Percentiles rank a stretch among this genome's conserved stretches.
phyloP scores from a whole-genome alignment of 768 basidiomycete genomes.

The Sarcomyxa edulis region DNA sequence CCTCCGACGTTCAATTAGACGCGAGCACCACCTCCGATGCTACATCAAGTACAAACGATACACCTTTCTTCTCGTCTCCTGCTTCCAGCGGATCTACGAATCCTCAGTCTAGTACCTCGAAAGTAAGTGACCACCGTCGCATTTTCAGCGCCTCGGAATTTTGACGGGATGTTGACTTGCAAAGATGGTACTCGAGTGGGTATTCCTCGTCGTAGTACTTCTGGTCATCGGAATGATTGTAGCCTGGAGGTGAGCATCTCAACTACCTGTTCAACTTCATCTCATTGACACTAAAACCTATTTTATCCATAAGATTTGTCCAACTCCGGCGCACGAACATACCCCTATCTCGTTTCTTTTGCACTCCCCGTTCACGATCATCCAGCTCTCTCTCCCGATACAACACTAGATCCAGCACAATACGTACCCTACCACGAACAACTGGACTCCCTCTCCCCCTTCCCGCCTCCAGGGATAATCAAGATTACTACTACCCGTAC shows the following conservation, averaged over 20 bases:
- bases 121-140: too few species aligned
- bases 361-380: constrained; percentile 2
- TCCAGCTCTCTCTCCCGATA: constrained; percentile 2
- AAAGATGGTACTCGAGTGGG: constrained; percentile 25
- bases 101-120: too few species aligned
- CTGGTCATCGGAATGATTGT: constrained; percentile 12
- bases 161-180: too few species aligned
- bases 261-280: constrained; percentile 4
- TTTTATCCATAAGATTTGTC: constrained; percentile 9
- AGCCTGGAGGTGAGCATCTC: constrained; percentile 8
- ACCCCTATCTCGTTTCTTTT: constrained; percentile 12
- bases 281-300: too few species aligned
- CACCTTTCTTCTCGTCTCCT: constrained; percentile 4
- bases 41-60: background rate
- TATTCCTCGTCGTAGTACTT: constrained; percentile 21
- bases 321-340: constrained; percentile 8
- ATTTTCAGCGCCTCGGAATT: too few species aligned
- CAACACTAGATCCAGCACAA: background rate
- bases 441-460: background rate
- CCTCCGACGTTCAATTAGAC: too few species aligned
- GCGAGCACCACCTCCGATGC: background rate
- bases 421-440: constrained; percentile 1
- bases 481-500: too few species aligned
- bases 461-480: constrained; percentile 8
- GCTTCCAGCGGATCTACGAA: too few species aligned